phyloP scores from a whole-genome alignment of 306 rosid species.

The Begonia peltatifolia region DNA sequence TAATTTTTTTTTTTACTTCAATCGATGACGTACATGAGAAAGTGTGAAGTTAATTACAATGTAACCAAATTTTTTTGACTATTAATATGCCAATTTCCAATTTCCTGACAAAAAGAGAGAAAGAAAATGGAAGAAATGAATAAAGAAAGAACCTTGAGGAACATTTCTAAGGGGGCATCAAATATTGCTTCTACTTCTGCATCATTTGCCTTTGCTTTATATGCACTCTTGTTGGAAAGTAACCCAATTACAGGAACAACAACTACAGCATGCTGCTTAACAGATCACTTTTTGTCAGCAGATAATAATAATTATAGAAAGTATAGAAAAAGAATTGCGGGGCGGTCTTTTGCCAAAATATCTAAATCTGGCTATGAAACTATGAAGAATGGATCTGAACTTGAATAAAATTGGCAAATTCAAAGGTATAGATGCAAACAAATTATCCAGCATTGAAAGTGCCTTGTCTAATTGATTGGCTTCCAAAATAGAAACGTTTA shows the following conservation, averaged over 20 bases:
- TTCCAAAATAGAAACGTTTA: too few relatives aligned
- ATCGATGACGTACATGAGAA: neutral
- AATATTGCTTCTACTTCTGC: constrained; percentile 76
- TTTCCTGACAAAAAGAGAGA: constrained; percentile 2
- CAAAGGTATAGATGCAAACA: too few relatives aligned
- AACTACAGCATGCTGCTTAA: constrained; percentile 36
- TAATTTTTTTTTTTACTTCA: neutral
- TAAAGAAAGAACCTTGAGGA: constrained; percentile 53
- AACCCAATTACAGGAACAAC: constrained; percentile 76
- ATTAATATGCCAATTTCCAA: neutral
- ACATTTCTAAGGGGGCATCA: constrained; percentile 79
- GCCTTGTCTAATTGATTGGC: too few relatives aligned
- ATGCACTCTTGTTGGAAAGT: constrained; percentile 43
- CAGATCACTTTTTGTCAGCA: constrained; percentile 2
- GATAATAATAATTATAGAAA: neutral
- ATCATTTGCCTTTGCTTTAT: constrained; percentile 42
- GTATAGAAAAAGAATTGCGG: too few relatives aligned
- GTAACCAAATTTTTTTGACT: neutral
- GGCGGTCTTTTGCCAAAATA: too few relatives aligned
- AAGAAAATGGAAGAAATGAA: constrained; percentile 6
- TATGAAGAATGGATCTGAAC: too few relatives aligned
- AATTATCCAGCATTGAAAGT: too few relatives aligned
- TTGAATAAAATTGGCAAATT: too few relatives aligned
- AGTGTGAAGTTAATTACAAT: too few relatives aligned
- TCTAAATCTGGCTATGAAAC: too few relatives aligned